A percentile compares a stretch with the other conserved stretches of the same genome.
Evolutionary conservation across 352 stramenopile species (phyloP).

Genomic region (Globisporangium lucens): DNA sequence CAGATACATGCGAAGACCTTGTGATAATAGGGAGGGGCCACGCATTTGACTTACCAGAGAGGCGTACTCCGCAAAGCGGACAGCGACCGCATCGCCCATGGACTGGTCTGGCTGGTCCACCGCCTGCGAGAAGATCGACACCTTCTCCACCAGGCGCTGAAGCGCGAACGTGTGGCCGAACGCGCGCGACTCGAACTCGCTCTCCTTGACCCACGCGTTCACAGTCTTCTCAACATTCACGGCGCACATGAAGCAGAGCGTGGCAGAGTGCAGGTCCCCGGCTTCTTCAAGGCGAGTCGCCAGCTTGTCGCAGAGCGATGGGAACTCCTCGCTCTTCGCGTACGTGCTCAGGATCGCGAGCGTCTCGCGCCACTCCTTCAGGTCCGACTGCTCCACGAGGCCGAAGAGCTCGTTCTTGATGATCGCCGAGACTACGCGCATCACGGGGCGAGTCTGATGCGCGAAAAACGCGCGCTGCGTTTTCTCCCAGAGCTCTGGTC

Average conservation of each 20-base stretch:
- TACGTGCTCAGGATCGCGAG: conserved; percentile 98
- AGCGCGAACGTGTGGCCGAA: conserved; percentile 79
- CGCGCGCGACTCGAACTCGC: conserved; percentile 68
- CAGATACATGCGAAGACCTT: neutral
- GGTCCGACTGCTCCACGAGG: conserved; percentile 86
- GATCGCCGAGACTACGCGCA: conserved; percentile 95
- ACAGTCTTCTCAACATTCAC: conserved; percentile 88
- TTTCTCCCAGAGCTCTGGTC: conserved; percentile 94
- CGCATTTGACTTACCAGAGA: conserved; percentile 40
- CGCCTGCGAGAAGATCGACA: conserved; percentile 92
- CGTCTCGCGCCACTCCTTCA: conserved; percentile 96
- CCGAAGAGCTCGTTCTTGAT: conserved; percentile 92
- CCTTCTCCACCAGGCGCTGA: conserved; percentile 96
- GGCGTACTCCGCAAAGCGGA: conserved; percentile 92
- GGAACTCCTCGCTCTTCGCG: conserved; percentile 96
- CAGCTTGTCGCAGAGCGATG: conserved; percentile 92
- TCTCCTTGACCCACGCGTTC: conserved; percentile 89
- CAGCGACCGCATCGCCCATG: conserved; percentile 85
- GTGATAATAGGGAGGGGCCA: neutral
- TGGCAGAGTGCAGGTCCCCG: conserved; percentile 90
- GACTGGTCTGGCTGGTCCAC: conserved; percentile 81
- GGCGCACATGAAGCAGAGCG: conserved; percentile 97
- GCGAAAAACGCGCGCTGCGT: conserved; percentile 95
- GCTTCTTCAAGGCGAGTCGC: conserved; percentile 89
- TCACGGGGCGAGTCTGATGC: conserved; percentile 88